Base-by-base conservation (phyloP, 2,329 filamentous ascomycete species). In the Monilinia aucupariae region DNA sequence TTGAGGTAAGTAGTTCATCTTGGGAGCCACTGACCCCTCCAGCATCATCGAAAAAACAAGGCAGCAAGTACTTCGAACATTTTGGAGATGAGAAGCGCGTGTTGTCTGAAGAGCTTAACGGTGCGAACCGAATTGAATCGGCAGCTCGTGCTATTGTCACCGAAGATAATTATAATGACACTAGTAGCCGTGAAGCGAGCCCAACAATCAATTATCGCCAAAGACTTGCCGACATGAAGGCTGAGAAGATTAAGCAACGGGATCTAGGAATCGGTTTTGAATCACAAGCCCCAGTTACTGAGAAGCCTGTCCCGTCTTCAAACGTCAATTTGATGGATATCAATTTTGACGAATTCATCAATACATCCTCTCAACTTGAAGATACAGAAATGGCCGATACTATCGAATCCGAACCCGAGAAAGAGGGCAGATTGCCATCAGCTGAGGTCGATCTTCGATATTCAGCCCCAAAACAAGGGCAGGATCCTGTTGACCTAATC, bases 1-100 rank as follows among this genome's bases (percentile, higher is more conserved):
- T 22, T 34, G 41, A 47, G 54, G n/a, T 9, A 20, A 22, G n/a
- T 34, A 8, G 54, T 37, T 7, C 15, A 58, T 58, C 41, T 32
- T 58, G 54, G 54, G 27, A 58, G n/a, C 41, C 27, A 32, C 25
- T 58, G 8, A 58, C 54, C 8, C 54, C 54, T 34, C 54, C 54
- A 34, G 41, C 22, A 37, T 47, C 54, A 12, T 58, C 27, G 20
- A 37, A 34, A 27, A 58, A 58, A 25, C 15, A 32, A 34, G 54
- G 54, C 17, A 20, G 8, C 3, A 25, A 47, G 13, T 4, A 37
- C n/a, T 47, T 58, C 4, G 5, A 34, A 13, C 3, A 25, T 25
- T 58, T 58, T 25, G 54, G 54, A 47, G n/a, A 32, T 17, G 41
- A 58, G 48, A 15, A 30, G 47, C 41, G 54, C 34, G 7, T 58